These are phyloP conservation scores for Mucor racemosus DNA, from an alignment of 371 early-diverging fungal species.

Conservation along the genomic window DNA sequence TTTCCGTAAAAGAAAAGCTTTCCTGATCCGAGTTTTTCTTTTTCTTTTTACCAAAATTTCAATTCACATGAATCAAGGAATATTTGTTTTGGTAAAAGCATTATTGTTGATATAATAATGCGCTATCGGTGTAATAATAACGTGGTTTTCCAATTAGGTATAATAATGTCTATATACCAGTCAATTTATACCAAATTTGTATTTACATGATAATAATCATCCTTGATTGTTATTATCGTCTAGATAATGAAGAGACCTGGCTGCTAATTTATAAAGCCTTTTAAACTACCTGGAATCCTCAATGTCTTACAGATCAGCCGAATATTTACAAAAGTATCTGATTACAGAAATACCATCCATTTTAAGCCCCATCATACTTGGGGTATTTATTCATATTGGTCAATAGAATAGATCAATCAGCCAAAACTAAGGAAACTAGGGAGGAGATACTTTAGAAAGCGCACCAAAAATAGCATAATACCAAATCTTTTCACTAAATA, in stretches of 20 bases:
- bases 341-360: neutral
- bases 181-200: too few species aligned
- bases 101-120: too few species aligned
- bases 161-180: too few species aligned
- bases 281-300: neutral
- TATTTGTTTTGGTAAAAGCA: neutral
- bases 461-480: slow-evolving; percentile 1
- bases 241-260: neutral
- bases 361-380: neutral
- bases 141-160: too few species aligned
- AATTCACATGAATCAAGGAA: neutral
- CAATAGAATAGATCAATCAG: neutral
- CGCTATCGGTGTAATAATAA: too few species aligned
- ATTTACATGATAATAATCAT: too few species aligned
- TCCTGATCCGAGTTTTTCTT: neutral
- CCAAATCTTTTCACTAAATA: neutral
- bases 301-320: slow-evolving; percentile 6
- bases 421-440: neutral
- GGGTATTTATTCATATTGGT: neutral
- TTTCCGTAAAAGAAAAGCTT: neutral
- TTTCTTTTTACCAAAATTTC: neutral
- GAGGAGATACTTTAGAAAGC: neutral
- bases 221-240: too few species aligned
- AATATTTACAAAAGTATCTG: neutral
- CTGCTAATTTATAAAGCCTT: neutral